A percentile compares a stretch with the other conserved stretches of the same genome.
Conservation (phyloP, 495 filamentous ascomycete genomes). For the Astrothelium subdiscretum region DNA sequence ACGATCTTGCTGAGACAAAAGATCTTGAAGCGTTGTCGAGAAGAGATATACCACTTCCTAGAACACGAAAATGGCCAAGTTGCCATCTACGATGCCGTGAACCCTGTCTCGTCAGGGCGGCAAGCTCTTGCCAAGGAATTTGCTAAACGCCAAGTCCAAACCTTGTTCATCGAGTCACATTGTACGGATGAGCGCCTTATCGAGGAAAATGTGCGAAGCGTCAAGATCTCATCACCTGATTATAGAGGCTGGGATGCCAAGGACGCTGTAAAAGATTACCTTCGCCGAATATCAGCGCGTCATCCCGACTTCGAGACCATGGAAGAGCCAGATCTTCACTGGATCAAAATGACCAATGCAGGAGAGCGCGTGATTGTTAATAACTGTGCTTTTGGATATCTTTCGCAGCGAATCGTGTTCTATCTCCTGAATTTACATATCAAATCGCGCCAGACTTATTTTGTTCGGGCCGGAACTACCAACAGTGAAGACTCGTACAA, state of each 20-base stretch:
- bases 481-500: conserved; percentile 81
- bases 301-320: conserved; percentile 97
- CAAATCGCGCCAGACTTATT: conserved; percentile 86
- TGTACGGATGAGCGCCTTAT: conserved; percentile 90
- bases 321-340: conserved; percentile 86
- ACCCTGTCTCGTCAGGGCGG: conserved; percentile 73
- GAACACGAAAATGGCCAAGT: conserved; percentile 97
- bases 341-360: conserved; percentile 99
- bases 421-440: conserved; percentile 96
- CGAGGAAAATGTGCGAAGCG: conserved; percentile 89
- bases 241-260: conserved; percentile 84
- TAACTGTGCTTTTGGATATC: conserved; percentile 88
- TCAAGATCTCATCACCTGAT: conserved; percentile 99
- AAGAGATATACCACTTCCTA: conserved; percentile 92
- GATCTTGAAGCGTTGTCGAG: conserved; percentile 92
- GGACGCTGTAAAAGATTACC: conserved; percentile 83
- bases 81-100: conserved; percentile 98
- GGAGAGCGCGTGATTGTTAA: conserved; percentile 87
- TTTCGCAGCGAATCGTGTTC: conserved; percentile 93
- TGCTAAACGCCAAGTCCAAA: conserved; percentile 88
- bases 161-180: conserved; percentile 90
- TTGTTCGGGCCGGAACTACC: conserved; percentile 66
- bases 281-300: conserved; percentile 75
- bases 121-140: conserved; percentile 89
- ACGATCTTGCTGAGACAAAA: conserved; percentile 87